Evolutionary conservation across 305 asterid species (phyloP).

Genomic region (Caryopteris hybrid): DNA sequence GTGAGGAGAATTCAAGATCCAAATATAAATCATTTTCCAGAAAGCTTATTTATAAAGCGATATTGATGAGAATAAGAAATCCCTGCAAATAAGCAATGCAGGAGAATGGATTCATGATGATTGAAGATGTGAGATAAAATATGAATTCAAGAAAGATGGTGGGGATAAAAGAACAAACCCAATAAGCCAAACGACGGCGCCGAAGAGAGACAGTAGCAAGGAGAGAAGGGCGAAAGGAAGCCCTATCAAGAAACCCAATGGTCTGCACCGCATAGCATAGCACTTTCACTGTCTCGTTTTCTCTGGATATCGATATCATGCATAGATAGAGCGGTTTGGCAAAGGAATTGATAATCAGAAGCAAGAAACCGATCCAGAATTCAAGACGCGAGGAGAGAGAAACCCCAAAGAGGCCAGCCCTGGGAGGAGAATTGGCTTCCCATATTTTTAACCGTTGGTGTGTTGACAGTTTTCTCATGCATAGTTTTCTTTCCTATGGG

Average conservation of each 20-base stretch:
- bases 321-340: neutral
- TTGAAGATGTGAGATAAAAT: too few species aligned
- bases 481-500: too few species aligned
- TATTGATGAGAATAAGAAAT: too few species aligned
- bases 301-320: neutral
- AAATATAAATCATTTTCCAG: neutral
- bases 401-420: neutral
- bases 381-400: neutral
- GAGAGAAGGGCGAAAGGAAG: conserved; percentile 49
- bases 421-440: too few species aligned
- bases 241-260: conserved; percentile 57
- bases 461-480: too few species aligned
- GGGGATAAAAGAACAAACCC: conserved; percentile 30
- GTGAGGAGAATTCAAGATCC: neutral
- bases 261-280: conserved; percentile 41
- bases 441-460: too few species aligned
- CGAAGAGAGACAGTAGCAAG: conserved; percentile 43
- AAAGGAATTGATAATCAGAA: too few species aligned
- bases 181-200: conserved; percentile 40
- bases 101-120: too few species aligned
- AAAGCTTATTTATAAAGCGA: too few species aligned
- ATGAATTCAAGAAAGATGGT: too few species aligned
- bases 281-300: neutral
- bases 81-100: too few species aligned
- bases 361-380: too few species aligned